Evolutionary conservation across 805 yeast species (phyloP).

Genomic region (Pichia gijzeniarum): DNA sequence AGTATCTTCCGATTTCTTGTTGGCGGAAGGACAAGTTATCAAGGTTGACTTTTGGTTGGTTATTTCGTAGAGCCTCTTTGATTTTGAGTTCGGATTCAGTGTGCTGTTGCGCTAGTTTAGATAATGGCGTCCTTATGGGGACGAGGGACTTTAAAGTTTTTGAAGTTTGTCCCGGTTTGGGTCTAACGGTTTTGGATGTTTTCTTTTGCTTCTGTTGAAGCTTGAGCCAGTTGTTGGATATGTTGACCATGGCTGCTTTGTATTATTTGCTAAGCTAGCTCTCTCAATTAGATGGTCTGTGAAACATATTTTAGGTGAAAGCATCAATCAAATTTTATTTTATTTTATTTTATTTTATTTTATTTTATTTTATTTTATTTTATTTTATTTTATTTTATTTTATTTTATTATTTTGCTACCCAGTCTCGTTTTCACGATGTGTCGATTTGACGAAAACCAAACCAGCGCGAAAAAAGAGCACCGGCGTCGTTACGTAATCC

Average conservation of each 20-base stretch:
- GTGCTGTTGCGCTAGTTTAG: slow-evolving; percentile 8
- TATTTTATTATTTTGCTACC: too few relatives aligned
- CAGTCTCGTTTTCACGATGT: too few relatives aligned
- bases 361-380: too few relatives aligned
- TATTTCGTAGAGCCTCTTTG: not conserved
- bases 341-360: too few relatives aligned
- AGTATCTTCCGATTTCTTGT: slow-evolving; percentile 54
- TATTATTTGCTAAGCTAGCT: too few relatives aligned
- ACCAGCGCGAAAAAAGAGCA: too few relatives aligned
- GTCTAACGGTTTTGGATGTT: not conserved
- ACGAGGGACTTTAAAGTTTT: not conserved
- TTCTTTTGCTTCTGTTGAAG: slow-evolving; percentile 11
- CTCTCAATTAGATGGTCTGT: too few relatives aligned
- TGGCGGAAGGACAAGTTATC: not conserved
- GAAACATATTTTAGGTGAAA: too few relatives aligned
- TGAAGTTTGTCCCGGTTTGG: not conserved
- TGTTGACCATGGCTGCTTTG: not conserved
- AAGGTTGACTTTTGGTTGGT: not conserved
- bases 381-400: too few relatives aligned
- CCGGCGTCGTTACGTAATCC: too few relatives aligned
- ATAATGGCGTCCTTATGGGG: slow-evolving; percentile 12
- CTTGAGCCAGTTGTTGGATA: slow-evolving; percentile 22
- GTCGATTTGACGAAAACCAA: too few relatives aligned
- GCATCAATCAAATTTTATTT: too few relatives aligned
- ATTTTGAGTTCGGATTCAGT: not conserved